Evolutionary conservation across 192 early-diverging fungal genomes (phyloP), one percentile per base, ranked within the genome.

Genomic region (Coemansia sp.): DNA sequence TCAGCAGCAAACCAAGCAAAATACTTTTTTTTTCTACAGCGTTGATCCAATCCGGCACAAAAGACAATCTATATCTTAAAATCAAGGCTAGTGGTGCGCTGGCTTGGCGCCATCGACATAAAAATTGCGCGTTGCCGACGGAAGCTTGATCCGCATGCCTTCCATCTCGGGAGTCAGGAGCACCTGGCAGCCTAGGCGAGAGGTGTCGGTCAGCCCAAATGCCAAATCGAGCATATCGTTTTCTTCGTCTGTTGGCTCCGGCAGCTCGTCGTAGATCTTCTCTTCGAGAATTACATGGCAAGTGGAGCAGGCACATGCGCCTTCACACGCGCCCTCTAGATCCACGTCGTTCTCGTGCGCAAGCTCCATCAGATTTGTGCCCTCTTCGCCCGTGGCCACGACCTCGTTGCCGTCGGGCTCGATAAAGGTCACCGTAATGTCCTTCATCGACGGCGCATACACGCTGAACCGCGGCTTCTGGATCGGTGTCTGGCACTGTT

Each of bases 211-310:
- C 60, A 97, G 83, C 11, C 92, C 95, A 83, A 95, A 98, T 14
- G 95, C 95, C 65, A 98, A 66, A 82, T 98, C 96, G 46, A 98
- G 74, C 95, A 98, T 97, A 73, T 98, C 96, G 67, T 97, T 95
- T 62, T 98, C 96, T 68, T 98, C 96, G 72, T 98, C 96, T 6
- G 89, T 85, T 3, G 96, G 96, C 70, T 97, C 95, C 20, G 90
- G 91, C 54, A 98, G 82, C 61, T 85, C 87, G 34, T 92, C 85
- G 75, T 87, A 98, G 61, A 89, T 86, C 25, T 89, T 76, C 23
- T 85, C 86, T 1, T 92, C 90, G 59, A 93, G 72, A 24, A 98
- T 90, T 29, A 98, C 89, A 72, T 98, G 96, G 79, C 95, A 96
- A 0, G 93, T 95, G 13, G 94, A 95, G 65, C 93, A 95, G 0